These are phyloP conservation scores for Emmonsiellopsis sp. DNA, from an alignment of 2,329 filamentous ascomycete genomes.

Conservation along the genomic window DNA sequence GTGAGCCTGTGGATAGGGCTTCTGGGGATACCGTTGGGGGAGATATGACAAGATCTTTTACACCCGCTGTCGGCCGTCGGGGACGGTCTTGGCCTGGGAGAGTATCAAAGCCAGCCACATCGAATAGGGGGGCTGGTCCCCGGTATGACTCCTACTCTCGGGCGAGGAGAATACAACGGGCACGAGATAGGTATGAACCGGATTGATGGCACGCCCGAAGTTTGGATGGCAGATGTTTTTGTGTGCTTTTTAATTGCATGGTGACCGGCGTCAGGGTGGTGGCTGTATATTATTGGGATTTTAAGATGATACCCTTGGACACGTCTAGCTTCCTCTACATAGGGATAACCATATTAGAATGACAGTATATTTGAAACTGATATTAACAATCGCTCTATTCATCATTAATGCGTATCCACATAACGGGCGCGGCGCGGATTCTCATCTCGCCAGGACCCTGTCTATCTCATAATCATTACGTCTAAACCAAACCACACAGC, in stretches of 20 bases:
- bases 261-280: too few species aligned
- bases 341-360: too few species aligned
- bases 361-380: too few species aligned
- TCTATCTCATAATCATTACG: too few species aligned
- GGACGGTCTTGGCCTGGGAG: neutral
- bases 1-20: conserved; percentile 12
- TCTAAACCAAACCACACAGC: neutral
- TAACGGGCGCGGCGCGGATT: too few species aligned
- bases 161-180: conserved; percentile 20
- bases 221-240: neutral
- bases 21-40: neutral
- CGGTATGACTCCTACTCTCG: conserved; percentile 7
- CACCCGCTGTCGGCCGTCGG: neutral
- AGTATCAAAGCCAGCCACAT: neutral
- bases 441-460: too few species aligned
- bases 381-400: too few species aligned
- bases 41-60: neutral
- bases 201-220: neutral
- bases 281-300: too few species aligned
- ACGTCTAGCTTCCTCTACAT: too few species aligned
- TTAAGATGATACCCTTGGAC: too few species aligned
- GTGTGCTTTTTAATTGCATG: neutral
- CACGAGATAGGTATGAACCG: conserved; percentile 21
- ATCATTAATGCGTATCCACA: too few species aligned
- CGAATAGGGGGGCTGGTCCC: neutral